Percentiles rank a stretch among this genome's conserved stretches.
phyloP scores from a whole-genome alignment of 805 yeast genomes.

The Candida corydali region DNA sequence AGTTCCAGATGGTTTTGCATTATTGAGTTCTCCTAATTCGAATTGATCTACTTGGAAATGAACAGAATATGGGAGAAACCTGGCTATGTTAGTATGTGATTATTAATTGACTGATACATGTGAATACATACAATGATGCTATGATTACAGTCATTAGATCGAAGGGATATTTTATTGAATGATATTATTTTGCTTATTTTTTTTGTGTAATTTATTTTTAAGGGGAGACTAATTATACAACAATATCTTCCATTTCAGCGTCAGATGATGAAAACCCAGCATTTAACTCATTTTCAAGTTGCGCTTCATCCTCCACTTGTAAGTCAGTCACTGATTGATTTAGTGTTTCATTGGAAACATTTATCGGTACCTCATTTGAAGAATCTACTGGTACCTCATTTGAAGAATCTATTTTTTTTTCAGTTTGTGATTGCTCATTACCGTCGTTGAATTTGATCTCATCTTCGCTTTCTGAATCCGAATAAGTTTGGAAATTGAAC shows the following conservation, averaged over 20 bases:
- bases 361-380: background rate
- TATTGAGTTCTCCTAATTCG: constrained; percentile 8
- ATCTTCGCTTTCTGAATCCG: constrained; percentile 8
- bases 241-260: constrained; percentile 8
- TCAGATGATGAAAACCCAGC: constrained; percentile 4
- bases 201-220: constrained; percentile 3
- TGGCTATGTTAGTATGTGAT: constrained; percentile 14
- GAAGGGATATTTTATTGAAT: too few species aligned
- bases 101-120: background rate
- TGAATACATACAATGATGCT: constrained; percentile 57
- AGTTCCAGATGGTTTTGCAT: constrained; percentile 6
- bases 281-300: constrained; percentile 1
- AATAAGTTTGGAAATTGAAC: constrained; percentile 5
- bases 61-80: constrained; percentile 74
- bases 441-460: too few species aligned
- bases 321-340: too few species aligned
- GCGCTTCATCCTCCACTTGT: background rate
- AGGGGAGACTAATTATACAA: too few species aligned
- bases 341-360: background rate
- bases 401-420: too few species aligned
- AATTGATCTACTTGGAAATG: constrained; percentile 48
- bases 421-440: too few species aligned
- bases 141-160: constrained; percentile 58
- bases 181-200: too few species aligned
- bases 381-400: too few species aligned